phyloP scores from a whole-genome alignment of 1,139 yeast genomes.

The Debaryomyces psychrophilus region DNA sequence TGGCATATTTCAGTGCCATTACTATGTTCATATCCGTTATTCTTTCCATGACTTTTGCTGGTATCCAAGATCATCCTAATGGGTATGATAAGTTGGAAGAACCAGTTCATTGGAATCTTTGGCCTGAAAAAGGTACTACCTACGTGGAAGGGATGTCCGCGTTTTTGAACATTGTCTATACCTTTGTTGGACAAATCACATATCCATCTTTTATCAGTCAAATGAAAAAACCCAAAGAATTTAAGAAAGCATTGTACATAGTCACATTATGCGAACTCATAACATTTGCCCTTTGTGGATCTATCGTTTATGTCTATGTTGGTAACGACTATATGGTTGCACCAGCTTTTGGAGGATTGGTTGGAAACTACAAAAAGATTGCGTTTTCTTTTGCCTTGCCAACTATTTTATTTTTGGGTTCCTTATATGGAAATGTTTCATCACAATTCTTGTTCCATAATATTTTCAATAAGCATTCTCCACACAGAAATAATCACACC shows the following conservation, averaged over 20 bases:
- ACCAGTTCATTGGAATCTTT: slow-evolving; percentile 48
- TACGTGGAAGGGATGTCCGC: slow-evolving; percentile 61
- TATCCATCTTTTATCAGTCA: slow-evolving; percentile 65
- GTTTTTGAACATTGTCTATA: slow-evolving; percentile 59
- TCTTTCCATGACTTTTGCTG: slow-evolving; percentile 57
- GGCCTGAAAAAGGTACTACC: slow-evolving; percentile 55
- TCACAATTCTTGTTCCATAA: slow-evolving; percentile 52
- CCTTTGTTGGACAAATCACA: slow-evolving; percentile 66
- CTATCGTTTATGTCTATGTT: slow-evolving; percentile 59
- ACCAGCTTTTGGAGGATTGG: slow-evolving; percentile 61
- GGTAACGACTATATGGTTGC: slow-evolving; percentile 58
- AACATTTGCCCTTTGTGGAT: slow-evolving; percentile 56
- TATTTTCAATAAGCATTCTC: slow-evolving; percentile 45
- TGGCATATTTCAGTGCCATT: slow-evolving; percentile 55
- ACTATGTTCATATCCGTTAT: slow-evolving; percentile 62
- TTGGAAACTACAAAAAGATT: slow-evolving; percentile 49
- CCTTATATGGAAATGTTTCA: slow-evolving; percentile 57
- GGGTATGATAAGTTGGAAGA: slow-evolving; percentile 32
- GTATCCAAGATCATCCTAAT: slow-evolving; percentile 52
- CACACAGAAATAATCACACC: slow-evolving; percentile 53
- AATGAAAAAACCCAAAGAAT: slow-evolving; percentile 60
- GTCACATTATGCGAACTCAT: slow-evolving; percentile 55
- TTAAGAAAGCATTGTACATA: slow-evolving; percentile 56
- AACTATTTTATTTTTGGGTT: slow-evolving; percentile 58
- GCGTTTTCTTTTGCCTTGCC: slow-evolving; percentile 66